These are phyloP conservation scores for Didymella glomerata DNA, from an alignment of 2,329 filamentous ascomycete species.

Conservation along the genomic window DNA sequence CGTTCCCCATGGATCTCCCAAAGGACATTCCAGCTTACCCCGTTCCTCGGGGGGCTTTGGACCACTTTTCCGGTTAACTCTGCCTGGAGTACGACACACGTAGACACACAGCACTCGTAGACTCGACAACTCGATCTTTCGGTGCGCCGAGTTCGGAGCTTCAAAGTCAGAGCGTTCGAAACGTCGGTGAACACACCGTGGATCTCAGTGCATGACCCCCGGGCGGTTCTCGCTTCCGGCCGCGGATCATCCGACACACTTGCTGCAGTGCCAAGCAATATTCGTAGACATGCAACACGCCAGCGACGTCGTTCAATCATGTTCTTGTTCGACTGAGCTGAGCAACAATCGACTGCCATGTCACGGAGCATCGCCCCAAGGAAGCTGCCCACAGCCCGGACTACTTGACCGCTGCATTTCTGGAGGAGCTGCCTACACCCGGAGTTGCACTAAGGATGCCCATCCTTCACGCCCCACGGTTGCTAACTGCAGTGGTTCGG, in stretches of 20 bases:
- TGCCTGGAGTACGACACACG: constrained; percentile 5
- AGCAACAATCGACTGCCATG: constrained; percentile 25
- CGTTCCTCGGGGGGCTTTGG: constrained; percentile 15
- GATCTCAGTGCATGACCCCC: constrained; percentile 27
- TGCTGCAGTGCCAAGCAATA: constrained; percentile 30
- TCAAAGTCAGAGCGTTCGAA: constrained; percentile 39
- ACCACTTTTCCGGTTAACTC: constrained; percentile 5
- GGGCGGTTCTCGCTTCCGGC: constrained; percentile 31
- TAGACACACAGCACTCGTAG: constrained; percentile 38
- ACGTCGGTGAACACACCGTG: constrained; percentile 34
- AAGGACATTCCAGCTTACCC: constrained; percentile 33
- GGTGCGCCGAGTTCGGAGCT: constrained; percentile 39
- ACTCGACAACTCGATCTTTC: constrained; percentile 37
- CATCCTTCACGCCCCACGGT: constrained; percentile 4
- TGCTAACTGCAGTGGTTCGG: constrained; percentile 20
- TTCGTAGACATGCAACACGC: constrained; percentile 31
- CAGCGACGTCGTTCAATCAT: constrained; percentile 40
- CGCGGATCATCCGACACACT: constrained; percentile 25
- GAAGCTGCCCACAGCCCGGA: constrained; percentile 8
- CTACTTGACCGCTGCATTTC: neutral
- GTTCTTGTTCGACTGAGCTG: constrained; percentile 35
- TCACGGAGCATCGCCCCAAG: constrained; percentile 10
- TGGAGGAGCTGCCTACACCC: neutral
- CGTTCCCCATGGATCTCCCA: constrained; percentile 27
- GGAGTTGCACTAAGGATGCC: neutral